These are phyloP conservation scores for Peterozyma toletana DNA, from an alignment of 805 yeast species.

Conservation along the genomic window DNA sequence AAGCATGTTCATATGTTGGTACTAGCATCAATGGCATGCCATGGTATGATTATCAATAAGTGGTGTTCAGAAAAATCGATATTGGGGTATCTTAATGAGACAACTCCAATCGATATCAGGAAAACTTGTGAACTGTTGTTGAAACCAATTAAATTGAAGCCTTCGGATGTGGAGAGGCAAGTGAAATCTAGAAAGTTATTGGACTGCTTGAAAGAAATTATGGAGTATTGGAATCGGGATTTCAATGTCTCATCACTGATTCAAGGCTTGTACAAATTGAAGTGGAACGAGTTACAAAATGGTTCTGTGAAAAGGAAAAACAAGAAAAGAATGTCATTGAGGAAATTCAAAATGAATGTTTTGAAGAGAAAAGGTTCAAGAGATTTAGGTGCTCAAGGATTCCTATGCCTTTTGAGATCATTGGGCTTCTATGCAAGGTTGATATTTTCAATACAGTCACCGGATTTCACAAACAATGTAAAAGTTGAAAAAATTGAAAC, in stretches of 20 bases:
- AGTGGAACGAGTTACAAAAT: conserved; percentile 34
- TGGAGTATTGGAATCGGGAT: conserved; percentile 52
- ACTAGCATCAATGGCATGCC: conserved; percentile 52
- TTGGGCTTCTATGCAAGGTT: conserved; percentile 67
- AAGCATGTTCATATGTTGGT: conserved; percentile 50
- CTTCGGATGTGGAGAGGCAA: conserved; percentile 9
- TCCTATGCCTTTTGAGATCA: conserved; percentile 67
- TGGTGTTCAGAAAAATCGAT: conserved; percentile 60
- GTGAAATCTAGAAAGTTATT: conserved; percentile 61
- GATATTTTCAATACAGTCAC: conserved; percentile 82
- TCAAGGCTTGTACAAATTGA: conserved; percentile 28
- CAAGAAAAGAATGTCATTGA: conserved; percentile 23
- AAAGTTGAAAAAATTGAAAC: conserved; percentile 12
- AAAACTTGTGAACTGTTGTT: conserved; percentile 30
- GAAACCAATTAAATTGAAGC: conserved; percentile 11
- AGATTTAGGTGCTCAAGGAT: conserved; percentile 83
- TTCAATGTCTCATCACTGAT: conserved; percentile 38
- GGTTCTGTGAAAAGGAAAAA: neutral
- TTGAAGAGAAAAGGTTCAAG: conserved; percentile 51
- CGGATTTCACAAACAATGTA: conserved; percentile 57
- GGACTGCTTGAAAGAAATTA: conserved; percentile 66
- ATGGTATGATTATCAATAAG: conserved; percentile 59
- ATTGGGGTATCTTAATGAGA: conserved; percentile 28
- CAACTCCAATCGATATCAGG: conserved; percentile 39
- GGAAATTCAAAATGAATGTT: conserved; percentile 36